These are phyloP conservation scores for Thelonectria olida DNA, from an alignment of 2,329 filamentous ascomycete genomes.

Conservation along the genomic window DNA sequence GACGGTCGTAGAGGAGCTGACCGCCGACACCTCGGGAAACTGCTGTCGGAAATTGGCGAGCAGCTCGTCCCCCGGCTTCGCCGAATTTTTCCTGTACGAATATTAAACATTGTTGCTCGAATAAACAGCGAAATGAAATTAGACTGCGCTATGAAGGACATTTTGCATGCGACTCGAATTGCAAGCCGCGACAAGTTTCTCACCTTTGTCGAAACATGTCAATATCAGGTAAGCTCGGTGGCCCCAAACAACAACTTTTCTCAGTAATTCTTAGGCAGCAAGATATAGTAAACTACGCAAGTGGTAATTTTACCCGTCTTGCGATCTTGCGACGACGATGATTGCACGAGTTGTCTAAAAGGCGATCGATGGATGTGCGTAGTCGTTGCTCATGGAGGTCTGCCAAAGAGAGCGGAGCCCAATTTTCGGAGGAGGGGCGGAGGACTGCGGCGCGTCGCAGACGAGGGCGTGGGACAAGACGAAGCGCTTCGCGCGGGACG, in stretches of 20 bases:
- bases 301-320: no score
- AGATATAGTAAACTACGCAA: no score
- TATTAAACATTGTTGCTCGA: neutral
- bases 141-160: neutral
- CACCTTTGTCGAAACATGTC: slow-evolving; percentile 45
- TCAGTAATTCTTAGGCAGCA: slow-evolving; percentile 21
- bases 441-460: slow-evolving; percentile 16
- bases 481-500: slow-evolving; percentile 34
- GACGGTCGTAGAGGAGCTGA: slow-evolving; percentile 56
- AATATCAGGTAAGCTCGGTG: slow-evolving; percentile 30
- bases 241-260: slow-evolving; percentile 29
- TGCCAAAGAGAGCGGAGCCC: slow-evolving; percentile 12
- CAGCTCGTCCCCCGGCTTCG: slow-evolving; percentile 87
- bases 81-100: slow-evolving; percentile 72
- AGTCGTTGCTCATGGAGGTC: slow-evolving; percentile 24
- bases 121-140: neutral
- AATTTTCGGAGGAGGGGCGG: neutral
- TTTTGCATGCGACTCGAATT: neutral
- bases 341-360: slow-evolving; percentile 18
- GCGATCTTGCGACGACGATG: slow-evolving; percentile 17
- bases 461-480: slow-evolving; percentile 6
- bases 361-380: neutral
- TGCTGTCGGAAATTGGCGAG: slow-evolving; percentile 84
- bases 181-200: slow-evolving; percentile 7
- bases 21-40: slow-evolving; percentile 77